Evolutionary conservation across 2,329 filamentous ascomycete species (phyloP).

Genomic region (Pseudogymnoascus sp.): DNA sequence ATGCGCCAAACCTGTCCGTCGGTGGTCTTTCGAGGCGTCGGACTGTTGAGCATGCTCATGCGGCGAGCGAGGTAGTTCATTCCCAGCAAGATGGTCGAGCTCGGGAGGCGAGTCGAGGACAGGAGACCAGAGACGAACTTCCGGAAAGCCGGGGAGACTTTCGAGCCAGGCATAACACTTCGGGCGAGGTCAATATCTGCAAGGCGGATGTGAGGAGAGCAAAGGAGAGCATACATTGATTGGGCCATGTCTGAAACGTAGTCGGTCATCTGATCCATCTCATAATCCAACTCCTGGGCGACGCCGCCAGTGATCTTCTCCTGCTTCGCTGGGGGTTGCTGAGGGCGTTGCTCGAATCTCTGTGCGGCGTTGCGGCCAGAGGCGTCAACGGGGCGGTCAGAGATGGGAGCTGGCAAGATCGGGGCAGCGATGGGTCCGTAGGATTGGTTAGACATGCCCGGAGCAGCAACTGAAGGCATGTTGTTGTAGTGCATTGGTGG

Average conservation of each 20-base stretch:
- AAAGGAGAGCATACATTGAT: constrained; percentile 53
- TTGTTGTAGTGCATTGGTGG: constrained; percentile 26
- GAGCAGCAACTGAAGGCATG: constrained; percentile 24
- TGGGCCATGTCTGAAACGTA: constrained; percentile 67
- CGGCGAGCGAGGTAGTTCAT: constrained; percentile 60
- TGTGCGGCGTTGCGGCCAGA: constrained; percentile 31
- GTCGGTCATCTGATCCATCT: constrained; percentile 69
- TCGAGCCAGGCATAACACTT: constrained; percentile 53
- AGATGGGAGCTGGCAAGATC: constrained; percentile 32
- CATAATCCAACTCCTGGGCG: constrained; percentile 65
- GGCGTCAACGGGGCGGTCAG: constrained; percentile 29
- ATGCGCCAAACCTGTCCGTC: constrained; percentile 58
- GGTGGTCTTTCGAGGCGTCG: constrained; percentile 31
- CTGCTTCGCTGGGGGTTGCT: constrained; percentile 31
- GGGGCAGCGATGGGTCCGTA: constrained; percentile 37
- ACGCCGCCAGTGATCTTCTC: constrained; percentile 45
- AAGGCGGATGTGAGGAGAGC: constrained; percentile 43
- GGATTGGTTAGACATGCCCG: constrained; percentile 28
- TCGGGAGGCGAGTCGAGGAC: constrained; percentile 61
- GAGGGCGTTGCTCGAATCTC: constrained; percentile 21
- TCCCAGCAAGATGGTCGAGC: constrained; percentile 62
- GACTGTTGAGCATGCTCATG: constrained; percentile 47
- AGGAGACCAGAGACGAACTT: constrained; percentile 68
- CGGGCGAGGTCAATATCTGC: constrained; percentile 54
- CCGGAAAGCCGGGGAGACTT: constrained; percentile 55